Base-by-base conservation (phyloP, 163 green algal genomes). In the Scenedesmus sp. region DNA sequence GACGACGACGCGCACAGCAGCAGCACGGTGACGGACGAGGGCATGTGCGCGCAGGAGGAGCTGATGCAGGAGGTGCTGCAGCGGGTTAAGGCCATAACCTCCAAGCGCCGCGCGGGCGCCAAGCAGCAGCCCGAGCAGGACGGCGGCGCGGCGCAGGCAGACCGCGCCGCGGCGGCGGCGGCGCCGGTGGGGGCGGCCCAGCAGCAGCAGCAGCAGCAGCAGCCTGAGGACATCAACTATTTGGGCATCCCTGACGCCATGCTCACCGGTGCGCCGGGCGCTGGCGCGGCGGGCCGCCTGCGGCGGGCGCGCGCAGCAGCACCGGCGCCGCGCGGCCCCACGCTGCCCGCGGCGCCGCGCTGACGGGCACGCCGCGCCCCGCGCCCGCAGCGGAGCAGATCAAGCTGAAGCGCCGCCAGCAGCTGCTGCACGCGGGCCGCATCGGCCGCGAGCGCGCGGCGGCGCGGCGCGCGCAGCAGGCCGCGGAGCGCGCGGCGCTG, bases 381-480 rank as follows among this genome's bases (percentile, higher is more conserved):
- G n/a, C n/a, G n/a, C n/a, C n/a, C n/a, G 28, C 70, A 63, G 53
- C 60, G 1, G 78, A 81, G 9, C 50, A 81, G 60, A 58, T 76
- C 31, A 78, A 78, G 63, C n/a, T 77, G 26, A 84, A 84, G 62
- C 51, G 78, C 6, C 36, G 78, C 33, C 78, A 84, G 70, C 60
- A 69, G 51, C 44, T 69, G 60, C n/a, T 75, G 50, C 54, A 81
- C 10, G 70, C 51, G 13, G 60, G 36, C 17, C 24, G 26, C 22
- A 45, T 71, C 10, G 70, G 45, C 0, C 60, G 70, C 0, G 70
- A 60, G 17, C 60, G 75, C 3, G 62, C 53, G 1, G 48, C 45
- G 20, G 62, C 24, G 24, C 62, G 70, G 7, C 75, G 56, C 58
- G 44, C 76, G 60, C 51, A 81, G 73, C 50, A 57, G 62, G 31